phyloP scores from a whole-genome alignment of 805 yeast genomes.

The Pichia phayaonensis region DNA sequence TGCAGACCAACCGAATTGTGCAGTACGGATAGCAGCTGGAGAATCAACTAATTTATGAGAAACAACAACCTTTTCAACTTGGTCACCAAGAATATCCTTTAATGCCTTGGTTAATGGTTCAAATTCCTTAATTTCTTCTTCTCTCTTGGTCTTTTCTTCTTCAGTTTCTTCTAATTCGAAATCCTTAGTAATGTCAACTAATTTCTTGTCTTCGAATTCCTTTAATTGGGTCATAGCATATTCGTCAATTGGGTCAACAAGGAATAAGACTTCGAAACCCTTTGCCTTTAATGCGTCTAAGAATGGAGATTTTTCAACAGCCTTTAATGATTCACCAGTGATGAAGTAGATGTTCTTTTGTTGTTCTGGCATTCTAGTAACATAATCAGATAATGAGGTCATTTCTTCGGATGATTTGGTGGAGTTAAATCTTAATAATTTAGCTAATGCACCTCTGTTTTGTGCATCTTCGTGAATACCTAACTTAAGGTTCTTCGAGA shows the following conservation, averaged over 20 bases:
- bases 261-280: conserved; percentile 95
- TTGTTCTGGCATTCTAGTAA: conserved; percentile 99
- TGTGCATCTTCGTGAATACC: conserved; percentile 99
- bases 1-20: conserved; percentile 99
- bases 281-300: conserved; percentile 97
- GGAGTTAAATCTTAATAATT: conserved; percentile 93
- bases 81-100: conserved; percentile 96
- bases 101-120: conserved; percentile 93
- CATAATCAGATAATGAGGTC: conserved; percentile 94
- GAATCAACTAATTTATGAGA: conserved; percentile 96
- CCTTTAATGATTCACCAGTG: conserved; percentile 97
- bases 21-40: conserved; percentile 99
- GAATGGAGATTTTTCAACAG: conserved; percentile 98
- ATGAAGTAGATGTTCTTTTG: conserved; percentile 99
- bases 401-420: conserved; percentile 91
- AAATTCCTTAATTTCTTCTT: conserved; percentile 83
- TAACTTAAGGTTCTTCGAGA: conserved; percentile 95
- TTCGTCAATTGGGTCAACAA: conserved; percentile 99
- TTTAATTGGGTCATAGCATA: conserved; percentile 98
- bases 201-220: conserved; percentile 98
- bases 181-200: conserved; percentile 98
- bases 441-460: conserved; percentile 93
- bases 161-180: conserved; percentile 97
- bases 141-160: conserved; percentile 93
- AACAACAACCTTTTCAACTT: conserved; percentile 98